A percentile compares a stretch with the other conserved stretches of the same genome.
phyloP scores from a whole-genome alignment of 768 basidiomycete species.

The Hygrocybe punicea region DNA sequence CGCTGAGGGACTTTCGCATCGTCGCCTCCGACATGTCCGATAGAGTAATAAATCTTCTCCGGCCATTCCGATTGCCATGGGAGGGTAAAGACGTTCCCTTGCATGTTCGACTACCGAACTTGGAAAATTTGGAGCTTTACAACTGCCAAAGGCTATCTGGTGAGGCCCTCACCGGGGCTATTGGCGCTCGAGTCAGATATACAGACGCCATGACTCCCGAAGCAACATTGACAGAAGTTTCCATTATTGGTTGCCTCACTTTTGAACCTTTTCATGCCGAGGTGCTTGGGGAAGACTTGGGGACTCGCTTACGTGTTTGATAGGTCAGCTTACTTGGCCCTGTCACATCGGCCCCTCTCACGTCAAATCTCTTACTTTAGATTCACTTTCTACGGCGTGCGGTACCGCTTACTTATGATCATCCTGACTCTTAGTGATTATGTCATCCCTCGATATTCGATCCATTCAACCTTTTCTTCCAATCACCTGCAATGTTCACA shows the following conservation, averaged over 20 bases:
- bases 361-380: too few species aligned
- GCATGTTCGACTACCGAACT: constrained; percentile 51
- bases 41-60: constrained; percentile 59
- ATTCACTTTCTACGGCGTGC: too few species aligned
- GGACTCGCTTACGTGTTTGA: background rate
- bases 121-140: constrained; percentile 50
- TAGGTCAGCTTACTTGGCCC: too few species aligned
- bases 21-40: constrained; percentile 81
- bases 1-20: constrained; percentile 64
- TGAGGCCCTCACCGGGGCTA: constrained; percentile 49
- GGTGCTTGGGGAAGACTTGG: constrained; percentile 14
- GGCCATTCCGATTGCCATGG: constrained; percentile 33
- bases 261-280: constrained; percentile 30
- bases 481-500: too few species aligned
- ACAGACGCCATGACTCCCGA: constrained; percentile 32
- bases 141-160: constrained; percentile 66
- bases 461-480: too few species aligned
- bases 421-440: too few species aligned
- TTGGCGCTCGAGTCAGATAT: constrained; percentile 47
- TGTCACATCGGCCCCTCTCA: too few species aligned
- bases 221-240: constrained; percentile 32
- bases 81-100: constrained; percentile 12
- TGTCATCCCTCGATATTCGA: too few species aligned
- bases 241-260: constrained; percentile 40
- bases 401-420: too few species aligned